A percentile compares a stretch with the other conserved stretches of the same genome.
Conservation (phyloP, 1,284 basidiomycete genomes). For the Pyrrhoderma noxium region DNA sequence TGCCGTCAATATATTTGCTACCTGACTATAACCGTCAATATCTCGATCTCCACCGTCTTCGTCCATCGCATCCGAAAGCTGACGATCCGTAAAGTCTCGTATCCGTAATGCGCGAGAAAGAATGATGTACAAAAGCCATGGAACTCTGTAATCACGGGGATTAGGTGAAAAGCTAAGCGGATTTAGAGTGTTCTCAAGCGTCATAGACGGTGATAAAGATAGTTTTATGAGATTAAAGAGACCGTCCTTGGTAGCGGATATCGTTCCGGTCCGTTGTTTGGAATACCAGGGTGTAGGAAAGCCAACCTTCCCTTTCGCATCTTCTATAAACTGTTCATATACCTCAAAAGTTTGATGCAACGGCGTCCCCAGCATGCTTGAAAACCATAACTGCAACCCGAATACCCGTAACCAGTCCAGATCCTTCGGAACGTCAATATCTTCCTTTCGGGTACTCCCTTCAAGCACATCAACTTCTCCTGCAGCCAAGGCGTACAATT, state of each 20-base stretch:
- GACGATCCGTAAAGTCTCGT: constrained; percentile 81
- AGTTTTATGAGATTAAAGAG: constrained; percentile 82
- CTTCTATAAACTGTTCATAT: constrained; percentile 53
- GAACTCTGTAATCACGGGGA: constrained; percentile 73
- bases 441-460: constrained; percentile 48
- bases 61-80: constrained; percentile 34
- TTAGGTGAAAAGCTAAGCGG: constrained; percentile 74
- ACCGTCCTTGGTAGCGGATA: constrained; percentile 48
- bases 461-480: constrained; percentile 67
- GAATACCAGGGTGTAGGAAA: constrained; percentile 68
- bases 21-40: constrained; percentile 69
- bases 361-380: constrained; percentile 63
- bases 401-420: constrained; percentile 96
- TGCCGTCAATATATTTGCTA: constrained; percentile 76
- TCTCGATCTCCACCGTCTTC: constrained; percentile 36
- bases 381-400: constrained; percentile 90
- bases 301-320: constrained; percentile 40
- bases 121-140: constrained; percentile 92
- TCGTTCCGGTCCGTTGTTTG: constrained; percentile 29
- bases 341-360: constrained; percentile 63
- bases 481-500: constrained; percentile 80
- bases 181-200: constrained; percentile 48
- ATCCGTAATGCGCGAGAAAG: constrained; percentile 76
- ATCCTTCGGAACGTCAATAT: constrained; percentile 68
- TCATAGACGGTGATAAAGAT: constrained; percentile 55